Conservation (phyloP, 2,329 filamentous ascomycete species). For the Cladosporium colombiae region DNA sequence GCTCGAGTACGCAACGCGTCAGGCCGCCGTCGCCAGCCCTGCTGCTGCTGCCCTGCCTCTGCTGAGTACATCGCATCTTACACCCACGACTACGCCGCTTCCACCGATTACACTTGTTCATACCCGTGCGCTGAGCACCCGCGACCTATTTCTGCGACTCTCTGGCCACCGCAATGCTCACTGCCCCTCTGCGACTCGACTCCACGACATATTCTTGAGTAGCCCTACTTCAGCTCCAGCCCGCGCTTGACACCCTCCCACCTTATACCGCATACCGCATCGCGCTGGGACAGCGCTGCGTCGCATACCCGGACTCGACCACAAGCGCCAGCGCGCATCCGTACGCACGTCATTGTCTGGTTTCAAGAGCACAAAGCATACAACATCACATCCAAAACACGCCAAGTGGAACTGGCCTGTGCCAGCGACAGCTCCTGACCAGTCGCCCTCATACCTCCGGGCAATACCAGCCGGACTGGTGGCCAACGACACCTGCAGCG, state of each 20-base stretch:
- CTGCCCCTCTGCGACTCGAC: background rate
- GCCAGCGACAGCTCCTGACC: background rate
- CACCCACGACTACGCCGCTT: background rate
- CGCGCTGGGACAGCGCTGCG: conserved; percentile 4
- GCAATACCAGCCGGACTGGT: conserved; percentile 20
- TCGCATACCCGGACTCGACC: conserved; percentile 12
- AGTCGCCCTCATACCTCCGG: conserved; percentile 3
- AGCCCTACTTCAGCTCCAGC: conserved; percentile 3
- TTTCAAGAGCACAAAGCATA: conserved; percentile 2
- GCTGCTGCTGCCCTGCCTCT: background rate
- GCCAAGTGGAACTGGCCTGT: background rate
- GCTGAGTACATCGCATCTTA: conserved; percentile 15
- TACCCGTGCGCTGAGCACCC: background rate
- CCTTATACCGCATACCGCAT: conserved; percentile 10
- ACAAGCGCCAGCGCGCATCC: background rate
- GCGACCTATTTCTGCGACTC: conserved; percentile 3
- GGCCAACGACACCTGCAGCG: conserved; percentile 20
- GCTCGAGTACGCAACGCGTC: conserved; percentile 6
- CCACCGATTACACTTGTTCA: background rate
- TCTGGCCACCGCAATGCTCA: background rate
- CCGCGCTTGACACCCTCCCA: conserved; percentile 6
- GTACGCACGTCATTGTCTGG: background rate
- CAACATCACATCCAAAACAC: background rate
- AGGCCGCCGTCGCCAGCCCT: conserved; percentile 5
- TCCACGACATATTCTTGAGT: conserved; percentile 1